Evolutionary conservation across 805 yeast species (phyloP), one percentile per base, ranked within the genome.

Genomic region (Ogataea pilisensis): DNA sequence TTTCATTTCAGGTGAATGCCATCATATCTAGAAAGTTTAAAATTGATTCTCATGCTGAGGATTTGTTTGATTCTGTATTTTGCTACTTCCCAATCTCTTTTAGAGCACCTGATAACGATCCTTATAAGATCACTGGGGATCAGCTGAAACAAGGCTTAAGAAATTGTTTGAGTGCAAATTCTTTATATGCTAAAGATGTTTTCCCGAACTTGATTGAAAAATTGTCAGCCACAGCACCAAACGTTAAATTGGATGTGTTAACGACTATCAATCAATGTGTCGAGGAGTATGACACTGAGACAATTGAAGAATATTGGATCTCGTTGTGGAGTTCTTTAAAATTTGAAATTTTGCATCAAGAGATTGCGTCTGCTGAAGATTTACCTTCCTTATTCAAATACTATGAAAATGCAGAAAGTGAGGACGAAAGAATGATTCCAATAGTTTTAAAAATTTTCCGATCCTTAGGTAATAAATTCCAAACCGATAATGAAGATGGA

Each of bases 41-140:
- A 3, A 67, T 76, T 37, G 49, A 61, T 31, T 58, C 61, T n/a
- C 65, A 60, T 53, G 55, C 74, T 25, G 82, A 83, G 49, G 87
- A 85, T 8, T 60, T 93, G 44, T 95, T 90, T 58, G 99, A 93
- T 58, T 78, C 85, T 27, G 70, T 87, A 31, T 95, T 91, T 58
- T 93, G 99, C 62, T 93, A 93, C 65, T 93, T 91, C 66, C 99
- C 99, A 11, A 90, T 93, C 32, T 85, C 96, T 1, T 93, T 95
- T 65, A 81, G 80, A 43, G 96, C 98, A 1, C 96, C 98, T 3
- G 76, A 80, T 35, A 86, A 86, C 59, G 96, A 91, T 53, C 90
- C 93, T 0, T 88, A 89, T 58, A 78, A 81, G 46, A 85, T 88
- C 48, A 78, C 95, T 0, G 77, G 88, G 1, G 75, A 72, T 1